Evolutionary conservation across 352 stramenopile species (phyloP), one percentile per base, ranked within the genome.

Genomic region (Globisporangium paroecandrum): DNA sequence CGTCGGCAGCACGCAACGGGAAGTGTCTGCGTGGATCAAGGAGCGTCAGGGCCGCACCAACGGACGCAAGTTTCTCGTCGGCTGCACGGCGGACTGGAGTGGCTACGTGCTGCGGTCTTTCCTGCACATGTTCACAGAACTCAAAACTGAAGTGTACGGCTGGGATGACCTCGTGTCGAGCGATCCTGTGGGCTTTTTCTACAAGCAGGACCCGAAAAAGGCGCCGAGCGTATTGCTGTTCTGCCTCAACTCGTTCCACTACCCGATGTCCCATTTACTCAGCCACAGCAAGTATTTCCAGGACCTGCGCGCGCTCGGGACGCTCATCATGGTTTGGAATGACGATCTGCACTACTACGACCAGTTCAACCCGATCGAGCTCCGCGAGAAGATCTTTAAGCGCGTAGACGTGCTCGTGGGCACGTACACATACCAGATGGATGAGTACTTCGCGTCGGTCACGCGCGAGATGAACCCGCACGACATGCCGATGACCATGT

Each of bases 331-430:
- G 10, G 74, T 92, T 20, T 93, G 85, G 85, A 93, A 86, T 68
- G 85, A 92, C 64, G 85, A 93, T 56, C 66, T 92, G 65, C 83
- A 89, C 61, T 89, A 92, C 65, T 92, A 87, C 63, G 84, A 93
- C 72, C 85, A 91, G 75, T 89, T 91, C 59, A 73, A 90, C 65
- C 79, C 83, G 13, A 71, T 81, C 36, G 51, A 74, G 22, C 59
- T 93, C 53, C 83, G 81, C 9, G 77, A 93, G 36, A 72, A 83
- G 58, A 84, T 93, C 67, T 65, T 93, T 34, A 89, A 79, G 55
- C 76, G 78, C 20, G 73, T 78, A 29, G 85, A 94, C 34, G 81
- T 92, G 62, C 69, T 94, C 22, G 57, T 91, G 24, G 75, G 86
- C 22, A 89, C 86, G 15, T 94, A 94, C 73, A 74, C 82, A 68